Evolutionary conservation across 345 rosid species (phyloP).

Genomic region (Excoecaria cochinchinensis): DNA sequence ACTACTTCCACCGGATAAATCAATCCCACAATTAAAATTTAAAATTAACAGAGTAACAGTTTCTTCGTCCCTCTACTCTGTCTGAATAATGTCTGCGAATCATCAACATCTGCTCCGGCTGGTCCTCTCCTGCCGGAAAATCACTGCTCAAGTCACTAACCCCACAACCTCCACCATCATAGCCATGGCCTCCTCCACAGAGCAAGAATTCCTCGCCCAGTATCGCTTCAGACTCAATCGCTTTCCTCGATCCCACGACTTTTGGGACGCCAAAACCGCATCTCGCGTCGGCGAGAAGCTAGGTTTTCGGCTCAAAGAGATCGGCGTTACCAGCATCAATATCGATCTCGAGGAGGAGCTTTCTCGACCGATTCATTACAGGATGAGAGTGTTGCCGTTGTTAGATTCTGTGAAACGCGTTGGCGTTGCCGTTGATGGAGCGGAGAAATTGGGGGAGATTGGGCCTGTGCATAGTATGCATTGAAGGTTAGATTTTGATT

Average conservation of each 20-base stretch:
- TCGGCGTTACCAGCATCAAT: conserved; percentile 52
- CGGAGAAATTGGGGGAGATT: conserved; percentile 43
- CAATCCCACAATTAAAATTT: too few species aligned
- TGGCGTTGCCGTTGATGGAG: conserved; percentile 66
- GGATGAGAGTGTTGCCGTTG: conserved; percentile 63
- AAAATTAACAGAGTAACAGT: too few species aligned
- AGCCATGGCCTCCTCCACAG: conserved; percentile 90
- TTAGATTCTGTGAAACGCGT: conserved; percentile 76
- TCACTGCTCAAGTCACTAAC: conserved; percentile 75
- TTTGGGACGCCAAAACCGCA: conserved; percentile 68
- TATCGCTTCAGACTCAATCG: conserved; percentile 63
- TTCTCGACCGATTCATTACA: conserved; percentile 61
- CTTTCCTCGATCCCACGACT: conserved; percentile 46
- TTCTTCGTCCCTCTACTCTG: too few species aligned
- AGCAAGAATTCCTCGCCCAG: conserved; percentile 62
- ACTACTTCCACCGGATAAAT: too few species aligned
- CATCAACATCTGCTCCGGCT: conserved; percentile 73
- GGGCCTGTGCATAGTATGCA: conserved; percentile 1
- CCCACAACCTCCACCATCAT: conserved; percentile 60
- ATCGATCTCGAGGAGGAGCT: conserved; percentile 69
- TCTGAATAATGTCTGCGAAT: conserved; percentile 11
- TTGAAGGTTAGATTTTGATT: neutral
- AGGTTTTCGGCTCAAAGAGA: conserved; percentile 55
- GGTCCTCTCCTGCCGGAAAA: conserved; percentile 73
- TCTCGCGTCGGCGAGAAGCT: conserved; percentile 91